phyloP scores from a whole-genome alignment of 2,329 filamentous ascomycete genomes.

The Chrysosporium queenslandicum region DNA sequence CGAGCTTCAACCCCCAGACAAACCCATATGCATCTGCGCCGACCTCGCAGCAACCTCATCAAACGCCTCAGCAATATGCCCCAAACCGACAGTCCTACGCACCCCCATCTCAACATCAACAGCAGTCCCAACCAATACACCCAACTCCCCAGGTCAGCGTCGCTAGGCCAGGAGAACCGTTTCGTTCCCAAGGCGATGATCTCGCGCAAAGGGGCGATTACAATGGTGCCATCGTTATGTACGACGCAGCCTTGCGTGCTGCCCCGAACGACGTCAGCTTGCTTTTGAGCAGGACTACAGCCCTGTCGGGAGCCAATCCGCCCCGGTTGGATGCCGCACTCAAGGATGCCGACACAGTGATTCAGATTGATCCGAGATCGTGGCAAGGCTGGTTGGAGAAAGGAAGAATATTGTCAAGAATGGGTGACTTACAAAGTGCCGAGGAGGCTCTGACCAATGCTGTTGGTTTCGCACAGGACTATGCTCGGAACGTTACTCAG shows the following conservation, averaged over 20 bases:
- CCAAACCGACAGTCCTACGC: slow-evolving; percentile 1
- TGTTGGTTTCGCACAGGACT: slow-evolving; percentile 7
- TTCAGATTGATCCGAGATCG: slow-evolving; percentile 4
- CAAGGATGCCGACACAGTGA: slow-evolving; percentile 6
- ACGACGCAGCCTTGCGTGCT: slow-evolving; percentile 4
- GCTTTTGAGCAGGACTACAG: slow-evolving; percentile 6
- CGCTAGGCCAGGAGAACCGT: background rate
- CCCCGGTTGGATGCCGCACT: slow-evolving; percentile 52
- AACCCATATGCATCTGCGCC: background rate
- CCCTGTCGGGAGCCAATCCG: slow-evolving; percentile 69
- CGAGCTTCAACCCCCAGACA: background rate
- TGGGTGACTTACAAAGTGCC: slow-evolving; percentile 1
- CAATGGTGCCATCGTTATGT: slow-evolving; percentile 10
- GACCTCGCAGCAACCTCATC: background rate
- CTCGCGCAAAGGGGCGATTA: slow-evolving; percentile 6
- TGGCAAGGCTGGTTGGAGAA: slow-evolving; percentile 11
- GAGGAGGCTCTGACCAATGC: slow-evolving; percentile 10
- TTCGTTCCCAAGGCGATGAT: slow-evolving; percentile 9
- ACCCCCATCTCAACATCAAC: background rate
- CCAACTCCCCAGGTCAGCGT: background rate
- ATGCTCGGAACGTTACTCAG: background rate
- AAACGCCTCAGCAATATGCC: background rate
- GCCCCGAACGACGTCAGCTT: slow-evolving; percentile 3
- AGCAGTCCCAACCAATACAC: background rate
- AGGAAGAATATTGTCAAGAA: slow-evolving; percentile 4